Evolutionary conservation across 805 yeast genomes (phyloP).

Genomic region (Ogataea ramenticola): DNA sequence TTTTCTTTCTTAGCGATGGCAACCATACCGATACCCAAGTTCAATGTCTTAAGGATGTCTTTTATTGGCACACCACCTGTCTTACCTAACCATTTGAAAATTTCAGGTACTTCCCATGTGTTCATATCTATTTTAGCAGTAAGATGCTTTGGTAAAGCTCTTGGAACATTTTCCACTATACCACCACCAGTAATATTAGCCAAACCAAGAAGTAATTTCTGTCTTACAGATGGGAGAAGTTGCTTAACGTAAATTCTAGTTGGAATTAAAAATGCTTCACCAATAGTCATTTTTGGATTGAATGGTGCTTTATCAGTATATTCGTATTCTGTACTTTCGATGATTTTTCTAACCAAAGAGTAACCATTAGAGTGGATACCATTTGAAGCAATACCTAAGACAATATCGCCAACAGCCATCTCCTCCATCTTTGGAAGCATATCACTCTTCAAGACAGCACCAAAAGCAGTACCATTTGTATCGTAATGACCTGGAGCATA

Average conservation of each 20-base stretch:
- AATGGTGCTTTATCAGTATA: constrained; percentile 84
- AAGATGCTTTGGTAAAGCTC: constrained; percentile 78
- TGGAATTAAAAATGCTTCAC: constrained; percentile 81
- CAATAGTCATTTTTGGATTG: constrained; percentile 64
- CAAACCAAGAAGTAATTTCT: constrained; percentile 70
- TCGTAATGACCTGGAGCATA: constrained; percentile 93
- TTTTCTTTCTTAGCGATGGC: constrained; percentile 68
- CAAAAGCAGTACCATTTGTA: constrained; percentile 97
- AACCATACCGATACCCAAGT: constrained; percentile 96
- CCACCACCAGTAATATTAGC: constrained; percentile 99
- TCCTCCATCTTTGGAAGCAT: constrained; percentile 64
- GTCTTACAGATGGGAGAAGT: constrained; percentile 63
- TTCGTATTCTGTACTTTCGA: constrained; percentile 65
- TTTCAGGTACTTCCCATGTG: constrained; percentile 79
- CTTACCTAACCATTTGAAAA: constrained; percentile 90
- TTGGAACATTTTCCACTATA: constrained; percentile 88
- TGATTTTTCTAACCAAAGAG: constrained; percentile 87
- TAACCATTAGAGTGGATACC: constrained; percentile 97
- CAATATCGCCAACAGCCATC: constrained; percentile 74
- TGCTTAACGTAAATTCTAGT: constrained; percentile 94
- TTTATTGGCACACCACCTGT: constrained; percentile 83
- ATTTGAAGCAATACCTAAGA: constrained; percentile 82
- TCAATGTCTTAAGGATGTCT: constrained; percentile 86
- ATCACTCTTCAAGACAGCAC: constrained; percentile 76
- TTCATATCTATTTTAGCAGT: constrained; percentile 76